Evolutionary conservation across 1,139 yeast genomes (phyloP).

Genomic region (Tardiomyces blankii): DNA sequence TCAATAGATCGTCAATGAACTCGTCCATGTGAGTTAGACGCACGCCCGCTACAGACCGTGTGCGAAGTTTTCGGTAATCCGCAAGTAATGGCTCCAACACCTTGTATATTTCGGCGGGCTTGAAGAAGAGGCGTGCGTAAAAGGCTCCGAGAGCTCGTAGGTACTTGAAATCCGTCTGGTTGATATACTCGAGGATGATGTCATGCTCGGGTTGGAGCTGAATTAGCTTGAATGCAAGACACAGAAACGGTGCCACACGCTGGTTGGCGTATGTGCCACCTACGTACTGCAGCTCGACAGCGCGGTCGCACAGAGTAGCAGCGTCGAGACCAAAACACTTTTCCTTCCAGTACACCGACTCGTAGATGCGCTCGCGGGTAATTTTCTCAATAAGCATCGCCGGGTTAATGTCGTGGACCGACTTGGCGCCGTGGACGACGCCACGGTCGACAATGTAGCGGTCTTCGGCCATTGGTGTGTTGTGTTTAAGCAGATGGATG

Average conservation of each 20-base stretch:
- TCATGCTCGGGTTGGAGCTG: constrained; percentile 51
- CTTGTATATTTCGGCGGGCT: constrained; percentile 36
- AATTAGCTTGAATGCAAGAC: constrained; percentile 48
- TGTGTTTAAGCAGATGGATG: not conserved
- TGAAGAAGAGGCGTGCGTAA: constrained; percentile 42
- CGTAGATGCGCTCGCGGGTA: constrained; percentile 54
- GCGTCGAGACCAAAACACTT: constrained; percentile 47
- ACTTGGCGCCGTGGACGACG: constrained; percentile 20
- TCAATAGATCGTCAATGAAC: constrained; percentile 43
- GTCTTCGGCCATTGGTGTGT: not conserved
- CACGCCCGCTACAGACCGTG: constrained; percentile 24
- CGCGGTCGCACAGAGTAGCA: constrained; percentile 38
- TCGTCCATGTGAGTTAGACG: constrained; percentile 43
- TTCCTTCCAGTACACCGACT: constrained; percentile 58
- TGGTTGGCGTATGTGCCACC: constrained; percentile 41
- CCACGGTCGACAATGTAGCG: constrained; percentile 24
- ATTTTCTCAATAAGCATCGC: constrained; percentile 55
- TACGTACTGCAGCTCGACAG: constrained; percentile 30
- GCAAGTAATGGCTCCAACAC: constrained; percentile 40
- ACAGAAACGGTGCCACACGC: constrained; percentile 54
- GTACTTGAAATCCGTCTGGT: constrained; percentile 55
- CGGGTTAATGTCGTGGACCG: constrained; percentile 37
- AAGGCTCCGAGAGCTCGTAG: constrained; percentile 49
- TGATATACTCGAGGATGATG: constrained; percentile 40
- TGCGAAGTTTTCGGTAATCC: constrained; percentile 45